Evolutionary conservation across 768 basidiomycete species (phyloP).

Genomic region (Naganishia randhawae): DNA sequence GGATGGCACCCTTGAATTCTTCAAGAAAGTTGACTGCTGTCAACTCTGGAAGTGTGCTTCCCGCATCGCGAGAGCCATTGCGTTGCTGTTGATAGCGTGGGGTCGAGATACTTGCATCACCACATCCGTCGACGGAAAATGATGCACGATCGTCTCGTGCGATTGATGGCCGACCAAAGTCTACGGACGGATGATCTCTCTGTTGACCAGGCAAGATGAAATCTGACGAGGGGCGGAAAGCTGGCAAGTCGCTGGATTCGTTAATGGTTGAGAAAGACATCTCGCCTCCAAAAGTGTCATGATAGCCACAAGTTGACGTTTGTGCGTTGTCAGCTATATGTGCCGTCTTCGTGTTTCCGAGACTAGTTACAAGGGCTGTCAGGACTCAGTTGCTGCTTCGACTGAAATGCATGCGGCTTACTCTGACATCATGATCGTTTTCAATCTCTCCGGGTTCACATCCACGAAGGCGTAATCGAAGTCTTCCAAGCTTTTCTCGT

Average conservation of each 20-base stretch:
- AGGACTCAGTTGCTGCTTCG: neutral
- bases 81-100: conserved; percentile 15
- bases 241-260: conserved; percentile 27
- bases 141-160: conserved; percentile 3
- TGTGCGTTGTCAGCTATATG: neutral
- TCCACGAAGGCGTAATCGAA: neutral
- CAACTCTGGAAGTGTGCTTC: conserved; percentile 14
- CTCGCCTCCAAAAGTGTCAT: conserved; percentile 5
- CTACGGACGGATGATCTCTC: conserved; percentile 21
- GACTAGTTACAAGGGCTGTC: neutral
- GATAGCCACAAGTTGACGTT: neutral
- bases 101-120: neutral
- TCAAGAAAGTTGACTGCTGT: conserved; percentile 10
- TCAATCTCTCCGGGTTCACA: conserved; percentile 18
- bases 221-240: conserved; percentile 28
- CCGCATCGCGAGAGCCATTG: neutral
- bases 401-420: conserved; percentile 6
- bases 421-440: conserved; percentile 5
- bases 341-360: neutral
- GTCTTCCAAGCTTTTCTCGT: neutral
- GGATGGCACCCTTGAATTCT: conserved; percentile 26
- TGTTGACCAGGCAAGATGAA: conserved; percentile 24
- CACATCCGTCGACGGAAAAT: conserved; percentile 6
- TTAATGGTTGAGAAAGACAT: conserved; percentile 22
- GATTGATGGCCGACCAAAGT: conserved; percentile 15